phyloP scores from a whole-genome alignment of 2,329 filamentous ascomycete genomes.

The Colletotrichum navitas region DNA sequence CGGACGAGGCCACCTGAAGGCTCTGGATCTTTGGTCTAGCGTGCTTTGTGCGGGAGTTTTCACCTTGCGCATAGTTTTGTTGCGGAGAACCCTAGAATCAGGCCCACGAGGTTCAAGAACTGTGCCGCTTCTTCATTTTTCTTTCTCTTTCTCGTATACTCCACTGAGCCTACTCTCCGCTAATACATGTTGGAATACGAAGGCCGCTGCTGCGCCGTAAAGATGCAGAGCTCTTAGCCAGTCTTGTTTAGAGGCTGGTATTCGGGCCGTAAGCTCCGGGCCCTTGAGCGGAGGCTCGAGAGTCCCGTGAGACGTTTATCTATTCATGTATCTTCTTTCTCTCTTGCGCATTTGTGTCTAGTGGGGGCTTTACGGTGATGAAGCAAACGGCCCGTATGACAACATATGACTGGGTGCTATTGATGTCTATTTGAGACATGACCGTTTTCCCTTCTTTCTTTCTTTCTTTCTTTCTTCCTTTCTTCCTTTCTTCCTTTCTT shows the following conservation, averaged over 20 bases:
- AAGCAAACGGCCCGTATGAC: background rate
- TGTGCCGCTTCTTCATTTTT: background rate
- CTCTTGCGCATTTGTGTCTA: background rate
- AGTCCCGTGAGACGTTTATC: background rate
- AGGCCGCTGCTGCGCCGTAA: conserved; percentile 25
- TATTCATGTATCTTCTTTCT: background rate
- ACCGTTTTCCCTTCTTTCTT: background rate
- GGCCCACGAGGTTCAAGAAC: background rate
- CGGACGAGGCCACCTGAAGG: accelerated
- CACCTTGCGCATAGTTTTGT: background rate
- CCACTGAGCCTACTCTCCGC: conserved; percentile 20
- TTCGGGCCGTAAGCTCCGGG: conserved; percentile 20
- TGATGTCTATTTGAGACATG: background rate
- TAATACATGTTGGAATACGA: conserved; percentile 33
- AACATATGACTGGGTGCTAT: background rate
- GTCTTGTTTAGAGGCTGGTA: conserved; percentile 21
- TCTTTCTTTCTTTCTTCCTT: too few relatives aligned
- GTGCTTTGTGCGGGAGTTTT: background rate
- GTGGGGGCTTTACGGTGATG: background rate
- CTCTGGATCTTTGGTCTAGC: too few relatives aligned
- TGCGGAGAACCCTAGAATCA: background rate
- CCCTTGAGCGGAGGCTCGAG: conserved; percentile 17
- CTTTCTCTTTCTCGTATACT: background rate
- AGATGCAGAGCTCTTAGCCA: conserved; percentile 13
- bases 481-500: too few relatives aligned